Conservation (phyloP, 2,329 filamentous ascomycete species). For the Decorospora gaudefroyi region DNA sequence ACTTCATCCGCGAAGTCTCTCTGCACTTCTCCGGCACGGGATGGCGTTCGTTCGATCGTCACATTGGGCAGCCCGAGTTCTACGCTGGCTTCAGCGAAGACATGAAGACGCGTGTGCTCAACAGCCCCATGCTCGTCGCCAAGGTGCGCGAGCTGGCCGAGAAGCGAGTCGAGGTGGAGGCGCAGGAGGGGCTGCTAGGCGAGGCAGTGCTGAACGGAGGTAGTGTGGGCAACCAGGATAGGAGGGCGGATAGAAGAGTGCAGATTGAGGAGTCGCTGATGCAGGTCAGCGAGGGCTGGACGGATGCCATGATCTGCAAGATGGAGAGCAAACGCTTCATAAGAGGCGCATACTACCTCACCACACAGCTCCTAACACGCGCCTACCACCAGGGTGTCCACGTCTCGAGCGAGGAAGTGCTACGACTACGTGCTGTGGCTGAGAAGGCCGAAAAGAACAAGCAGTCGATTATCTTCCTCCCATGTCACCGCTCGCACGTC, state of each 20-base stretch:
- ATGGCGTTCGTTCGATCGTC: conserved; percentile 91
- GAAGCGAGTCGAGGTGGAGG: conserved; percentile 73
- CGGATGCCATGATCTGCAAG: conserved; percentile 98
- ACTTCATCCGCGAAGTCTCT: conserved; percentile 91
- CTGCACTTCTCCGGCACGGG: conserved; percentile 90
- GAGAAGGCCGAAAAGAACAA: conserved; percentile 82
- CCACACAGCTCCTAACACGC: conserved; percentile 83
- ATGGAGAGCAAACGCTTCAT: conserved; percentile 96
- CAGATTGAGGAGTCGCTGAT: conserved; percentile 74
- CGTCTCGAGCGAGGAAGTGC: conserved; percentile 90
- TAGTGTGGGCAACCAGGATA: conserved; percentile 58
- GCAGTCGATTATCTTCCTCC: conserved; percentile 94
- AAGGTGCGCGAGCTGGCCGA: conserved; percentile 79
- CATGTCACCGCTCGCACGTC: conserved; percentile 91
- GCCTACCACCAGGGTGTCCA: conserved; percentile 98
- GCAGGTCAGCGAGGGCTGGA: conserved; percentile 83
- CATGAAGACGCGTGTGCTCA: conserved; percentile 79
- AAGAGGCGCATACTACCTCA: conserved; percentile 84
- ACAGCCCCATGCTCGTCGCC: conserved; percentile 71
- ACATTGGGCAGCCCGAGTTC: conserved; percentile 90
- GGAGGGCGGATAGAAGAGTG: conserved; percentile 63
- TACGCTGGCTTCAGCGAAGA: conserved; percentile 90
- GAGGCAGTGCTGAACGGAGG: conserved; percentile 53
- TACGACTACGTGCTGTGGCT: conserved; percentile 79
- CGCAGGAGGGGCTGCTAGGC: conserved; percentile 68